phyloP scores from a whole-genome alignment of 2,329 filamentous ascomycete species.

The Colletotrichum musicola region DNA sequence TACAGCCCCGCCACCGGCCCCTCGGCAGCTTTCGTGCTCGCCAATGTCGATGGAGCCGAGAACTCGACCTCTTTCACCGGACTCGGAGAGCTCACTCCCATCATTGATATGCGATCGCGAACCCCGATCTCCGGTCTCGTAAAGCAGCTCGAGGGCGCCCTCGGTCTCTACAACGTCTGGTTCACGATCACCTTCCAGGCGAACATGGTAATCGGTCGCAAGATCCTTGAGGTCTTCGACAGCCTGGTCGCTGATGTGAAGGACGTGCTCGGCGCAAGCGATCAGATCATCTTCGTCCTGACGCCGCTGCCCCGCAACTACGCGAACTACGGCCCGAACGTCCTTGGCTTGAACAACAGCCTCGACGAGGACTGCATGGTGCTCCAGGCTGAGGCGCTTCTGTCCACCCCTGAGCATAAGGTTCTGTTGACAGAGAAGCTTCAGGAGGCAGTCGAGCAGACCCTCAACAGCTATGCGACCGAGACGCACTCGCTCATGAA shows the following conservation, averaged over 20 bases:
- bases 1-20: constrained; percentile 6
- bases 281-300: constrained; percentile 19
- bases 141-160: neutral
- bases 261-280: neutral
- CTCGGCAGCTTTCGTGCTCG: neutral
- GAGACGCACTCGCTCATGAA: constrained; percentile 35
- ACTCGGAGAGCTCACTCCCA: neutral
- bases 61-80: neutral
- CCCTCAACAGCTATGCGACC: constrained; percentile 14
- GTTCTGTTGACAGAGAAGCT: constrained; percentile 48
- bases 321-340: constrained; percentile 1
- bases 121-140: neutral
- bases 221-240: constrained; percentile 2
- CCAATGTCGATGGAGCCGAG: neutral
- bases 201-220: neutral
- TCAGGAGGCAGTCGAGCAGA: constrained; percentile 3
- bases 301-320: constrained; percentile 33
- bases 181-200: constrained; percentile 22
- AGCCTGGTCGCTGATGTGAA: constrained; percentile 1
- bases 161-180: constrained; percentile 19
- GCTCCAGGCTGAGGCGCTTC: constrained; percentile 10
- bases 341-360: constrained; percentile 18
- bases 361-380: constrained; percentile 16
- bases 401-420: constrained; percentile 44
- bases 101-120: neutral